Conservation (phyloP, 208 protist genomes). For the Crithidia bombi region DNA sequence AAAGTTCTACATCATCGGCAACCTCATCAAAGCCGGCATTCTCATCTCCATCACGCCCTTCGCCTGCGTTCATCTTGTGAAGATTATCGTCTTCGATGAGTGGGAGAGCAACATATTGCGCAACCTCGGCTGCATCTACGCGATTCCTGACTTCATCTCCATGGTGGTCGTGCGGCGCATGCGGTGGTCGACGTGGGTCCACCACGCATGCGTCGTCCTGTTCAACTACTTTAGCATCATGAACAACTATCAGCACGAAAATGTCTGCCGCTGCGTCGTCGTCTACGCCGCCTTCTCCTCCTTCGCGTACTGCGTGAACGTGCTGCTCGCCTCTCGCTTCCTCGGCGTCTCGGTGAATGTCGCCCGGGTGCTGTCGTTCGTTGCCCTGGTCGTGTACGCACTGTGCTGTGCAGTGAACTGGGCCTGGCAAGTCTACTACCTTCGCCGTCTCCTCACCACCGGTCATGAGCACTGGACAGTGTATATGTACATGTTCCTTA, state of each 20-base stretch:
- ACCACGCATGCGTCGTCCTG: constrained; percentile 88
- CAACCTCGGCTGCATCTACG: constrained; percentile 93
- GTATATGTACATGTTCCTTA: constrained; percentile 83
- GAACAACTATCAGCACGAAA: constrained; percentile 90
- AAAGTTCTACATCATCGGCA: constrained; percentile 93
- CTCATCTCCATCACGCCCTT: constrained; percentile 91
- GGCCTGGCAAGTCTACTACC: constrained; percentile 91
- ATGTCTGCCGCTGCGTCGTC: constrained; percentile 89
- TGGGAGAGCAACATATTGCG: constrained; percentile 88
- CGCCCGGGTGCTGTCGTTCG: constrained; percentile 73
- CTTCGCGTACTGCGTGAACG: constrained; percentile 93
- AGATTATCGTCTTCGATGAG: constrained; percentile 82
- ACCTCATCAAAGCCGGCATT: constrained; percentile 90
- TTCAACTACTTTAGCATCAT: constrained; percentile 92
- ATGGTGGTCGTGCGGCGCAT: constrained; percentile 92
- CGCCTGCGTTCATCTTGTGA: constrained; percentile 73
- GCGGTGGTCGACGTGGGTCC: constrained; percentile 89
- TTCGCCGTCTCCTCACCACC: constrained; percentile 63
- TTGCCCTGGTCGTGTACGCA: constrained; percentile 85
- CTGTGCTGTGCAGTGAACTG: constrained; percentile 89
- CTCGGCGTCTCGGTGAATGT: constrained; percentile 66
- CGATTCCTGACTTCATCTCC: constrained; percentile 92
- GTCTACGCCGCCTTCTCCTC: constrained; percentile 93
- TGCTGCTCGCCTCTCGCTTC: constrained; percentile 92
- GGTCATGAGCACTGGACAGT: constrained; percentile 81